Base-by-base conservation (phyloP, 1,139 yeast genomes). In the Meyerozyma elateridarum region DNA sequence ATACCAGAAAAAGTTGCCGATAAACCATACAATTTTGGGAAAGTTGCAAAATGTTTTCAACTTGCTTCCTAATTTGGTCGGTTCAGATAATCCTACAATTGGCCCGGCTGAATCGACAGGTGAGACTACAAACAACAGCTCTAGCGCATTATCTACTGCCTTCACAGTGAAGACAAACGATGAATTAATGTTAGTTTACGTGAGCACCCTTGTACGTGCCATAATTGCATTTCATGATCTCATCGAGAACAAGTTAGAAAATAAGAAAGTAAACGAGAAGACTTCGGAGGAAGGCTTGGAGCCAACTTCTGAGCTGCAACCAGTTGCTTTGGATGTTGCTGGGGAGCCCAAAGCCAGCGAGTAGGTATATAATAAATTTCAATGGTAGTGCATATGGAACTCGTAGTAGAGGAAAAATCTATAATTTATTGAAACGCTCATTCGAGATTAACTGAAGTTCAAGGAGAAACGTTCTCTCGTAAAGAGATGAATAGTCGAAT, bases 151-250 rank as follows among this genome's bases (percentile, higher is more conserved):
- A 41, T 70, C 84, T 14, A 74, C 80, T 34, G 95, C 97, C 1
- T 84, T 89, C 52, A 87, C 95, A 5, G 73, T 85, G 31, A 91
- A 91, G 61, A 87, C 97, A 2, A 93, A 93, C 53, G 99, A 93
- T 51, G 95, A 91, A 57, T 69, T 93, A 46, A 91, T 93, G 98
- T 75, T 88, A 53, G 79, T 93, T 20, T 93, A 93, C 54, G 77
- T 91, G 42, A 78, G 93, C 50, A 82, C 93, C 30, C 69, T 93
- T 49, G 96, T 91, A 15, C 76, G 98, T 50, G 85, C 97, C 12
- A 91, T 91, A 48, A 85, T 91, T 54, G 95, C 98, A 11, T 89
- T 91, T 73, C 96, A 93, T 60, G 95, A 93, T 56, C 73, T 93
- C 57, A 91, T 93, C 54, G 98, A 91, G 51, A 93, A 93, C 64